Conservation (phyloP, 345 rosid species). For the Eutrema yunnanense region DNA sequence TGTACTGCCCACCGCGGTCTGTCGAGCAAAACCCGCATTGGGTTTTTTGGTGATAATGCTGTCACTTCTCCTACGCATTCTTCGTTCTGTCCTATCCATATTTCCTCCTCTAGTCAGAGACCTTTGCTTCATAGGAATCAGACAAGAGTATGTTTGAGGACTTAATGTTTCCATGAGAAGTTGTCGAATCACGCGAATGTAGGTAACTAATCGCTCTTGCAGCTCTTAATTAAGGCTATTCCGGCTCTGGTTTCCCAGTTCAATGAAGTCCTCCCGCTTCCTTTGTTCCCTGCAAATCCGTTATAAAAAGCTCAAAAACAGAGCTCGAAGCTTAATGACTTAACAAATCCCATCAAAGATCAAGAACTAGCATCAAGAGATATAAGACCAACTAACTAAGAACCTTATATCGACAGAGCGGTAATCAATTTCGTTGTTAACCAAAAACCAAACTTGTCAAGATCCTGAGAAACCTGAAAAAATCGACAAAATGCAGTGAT, state of each 20-base stretch:
- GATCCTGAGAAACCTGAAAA: background rate
- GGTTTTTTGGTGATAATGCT: conserved; percentile 16
- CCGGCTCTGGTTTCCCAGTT: conserved; percentile 76
- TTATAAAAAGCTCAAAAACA: background rate
- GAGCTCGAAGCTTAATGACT: background rate
- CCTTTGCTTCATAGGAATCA: no score
- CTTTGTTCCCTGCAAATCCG: conserved; percentile 52
- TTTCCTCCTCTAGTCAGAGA: no score
- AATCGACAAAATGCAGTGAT: background rate
- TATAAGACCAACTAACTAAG: background rate
- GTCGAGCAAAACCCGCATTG: conserved; percentile 16
- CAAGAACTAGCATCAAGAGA: background rate
- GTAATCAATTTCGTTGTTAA: background rate
- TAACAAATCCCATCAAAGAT: background rate
- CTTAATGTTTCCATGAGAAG: conserved; percentile 82
- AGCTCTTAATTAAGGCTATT: conserved; percentile 77
- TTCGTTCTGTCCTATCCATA: no score
- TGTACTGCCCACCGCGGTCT: conserved; percentile 21
- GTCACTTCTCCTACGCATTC: no score
- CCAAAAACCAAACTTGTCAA: background rate
- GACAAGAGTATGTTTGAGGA: no score
- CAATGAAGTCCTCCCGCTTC: conserved; percentile 72
- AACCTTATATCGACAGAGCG: background rate
- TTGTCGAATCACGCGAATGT: conserved; percentile 55
- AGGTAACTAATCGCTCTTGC: conserved; percentile 68